Conservation (phyloP, 2,329 filamentous ascomycete species). For the Metarhizium anisopliae region DNA sequence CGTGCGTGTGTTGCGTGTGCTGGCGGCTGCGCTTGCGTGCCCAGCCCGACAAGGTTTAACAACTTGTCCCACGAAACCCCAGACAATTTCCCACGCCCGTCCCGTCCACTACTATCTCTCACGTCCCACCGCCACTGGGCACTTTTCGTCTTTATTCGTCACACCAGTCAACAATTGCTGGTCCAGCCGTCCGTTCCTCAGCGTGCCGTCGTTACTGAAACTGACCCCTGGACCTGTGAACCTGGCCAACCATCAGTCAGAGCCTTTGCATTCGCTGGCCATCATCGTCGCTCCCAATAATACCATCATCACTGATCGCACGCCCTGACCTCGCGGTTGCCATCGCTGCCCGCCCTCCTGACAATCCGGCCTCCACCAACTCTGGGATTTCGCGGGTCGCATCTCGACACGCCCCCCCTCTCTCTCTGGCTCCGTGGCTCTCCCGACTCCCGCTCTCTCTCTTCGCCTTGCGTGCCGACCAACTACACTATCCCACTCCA, state of each 20-base stretch:
- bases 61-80: slow-evolving; percentile 15
- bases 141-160: slow-evolving; percentile 8
- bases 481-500: background rate
- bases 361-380: slow-evolving; percentile 9
- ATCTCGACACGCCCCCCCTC: slow-evolving; percentile 5
- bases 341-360: slow-evolving; percentile 11
- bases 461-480: background rate
- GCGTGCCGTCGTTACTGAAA: slow-evolving; percentile 7
- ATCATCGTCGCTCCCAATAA: slow-evolving; percentile 1
- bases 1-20: background rate
- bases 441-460: background rate
- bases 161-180: slow-evolving; percentile 3
- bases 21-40: slow-evolving; percentile 10
- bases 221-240: slow-evolving; percentile 6
- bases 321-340: slow-evolving; percentile 9
- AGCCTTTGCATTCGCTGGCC: slow-evolving; percentile 7
- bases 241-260: slow-evolving; percentile 8
- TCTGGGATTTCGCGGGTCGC: background rate
- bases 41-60: slow-evolving; percentile 9
- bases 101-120: slow-evolving; percentile 15
- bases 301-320: slow-evolving; percentile 2
- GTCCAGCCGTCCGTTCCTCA: slow-evolving; percentile 5
- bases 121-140: slow-evolving; percentile 15
- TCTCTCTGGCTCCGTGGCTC: background rate
- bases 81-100: slow-evolving; percentile 16